Evolutionary conservation across 169 alveolate genomes (phyloP), one percentile per base, ranked within the genome.

Genomic region (Eimeria brunetti): DNA sequence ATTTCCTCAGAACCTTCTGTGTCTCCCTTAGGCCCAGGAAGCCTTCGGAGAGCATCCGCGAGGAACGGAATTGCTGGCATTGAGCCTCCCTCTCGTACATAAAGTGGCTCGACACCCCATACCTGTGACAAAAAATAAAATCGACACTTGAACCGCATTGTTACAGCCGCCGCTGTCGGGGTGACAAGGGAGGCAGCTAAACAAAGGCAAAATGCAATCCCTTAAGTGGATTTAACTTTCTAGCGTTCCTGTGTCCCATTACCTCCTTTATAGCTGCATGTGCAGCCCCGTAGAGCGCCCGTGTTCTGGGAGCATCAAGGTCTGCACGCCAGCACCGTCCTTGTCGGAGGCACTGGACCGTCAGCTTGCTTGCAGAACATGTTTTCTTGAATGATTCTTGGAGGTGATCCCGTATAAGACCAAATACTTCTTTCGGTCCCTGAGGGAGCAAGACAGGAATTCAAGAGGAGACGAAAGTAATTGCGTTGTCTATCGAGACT

Each of bases 41-140:
- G 95, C 53, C 80, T 36, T 7, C 78, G 76, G 22, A 92, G 62
- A 44, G 76, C 81, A 62, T 92, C 96, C 6, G 91, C 85, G 73
- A 92, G 85, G 46, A 83, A 56, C 1, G 85, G 90, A 67, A 86
- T 76, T 33, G 88, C 96, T 24, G 96, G 96, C 95, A 94, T 94
- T n/a, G 96, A 73, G 73, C 96, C 96, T n/a, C 96, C 96, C 56
- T 94, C 96, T 46, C 94, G 86, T 24, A 88, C 75, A 85, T 81
- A 71, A 33, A 94, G 88, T 38, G 96, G 96, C 51, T 64, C 94
- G 27, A 81, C 88, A 44, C 95, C 95, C 96, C 96, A 94, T 38
- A 93, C 92, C 92, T 89, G 95, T 9, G 30, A 11, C 30, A 30
- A 36, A 71, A 14, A 33, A 51, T 49, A 46, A 49, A 33, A 44